phyloP scores from a whole-genome alignment of 768 basidiomycete species.

The Mycena belliarum region DNA sequence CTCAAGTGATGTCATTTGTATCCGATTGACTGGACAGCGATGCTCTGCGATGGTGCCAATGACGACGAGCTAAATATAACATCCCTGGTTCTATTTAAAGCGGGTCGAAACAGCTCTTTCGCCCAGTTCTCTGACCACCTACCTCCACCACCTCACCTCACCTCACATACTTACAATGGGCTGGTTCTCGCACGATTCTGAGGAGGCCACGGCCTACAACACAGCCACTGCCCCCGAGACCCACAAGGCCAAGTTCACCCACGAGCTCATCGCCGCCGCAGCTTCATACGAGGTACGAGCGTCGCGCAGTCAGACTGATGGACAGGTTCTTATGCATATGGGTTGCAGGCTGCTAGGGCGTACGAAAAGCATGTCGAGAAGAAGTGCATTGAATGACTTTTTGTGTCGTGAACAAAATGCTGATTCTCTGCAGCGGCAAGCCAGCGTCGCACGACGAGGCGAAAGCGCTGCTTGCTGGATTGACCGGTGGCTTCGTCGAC shows the following conservation, averaged over 20 bases:
- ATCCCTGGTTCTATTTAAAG: too few relatives aligned
- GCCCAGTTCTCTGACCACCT: neutral
- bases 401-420: neutral
- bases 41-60: too few relatives aligned
- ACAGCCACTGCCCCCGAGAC: neutral
- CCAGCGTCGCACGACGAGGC: slow-evolving; percentile 11
- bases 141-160: neutral
- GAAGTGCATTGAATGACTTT: neutral
- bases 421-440: slow-evolving; percentile 1
- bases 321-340: neutral
- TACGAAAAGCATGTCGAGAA: slow-evolving; percentile 9
- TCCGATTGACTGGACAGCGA: too few relatives aligned
- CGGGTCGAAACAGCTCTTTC: neutral
- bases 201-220: neutral
- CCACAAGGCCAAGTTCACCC: slow-evolving; percentile 7
- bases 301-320: too few relatives aligned
- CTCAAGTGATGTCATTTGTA: too few relatives aligned
- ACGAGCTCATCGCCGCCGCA: slow-evolving; percentile 15
- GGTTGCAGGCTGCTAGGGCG: slow-evolving; percentile 3
- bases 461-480: slow-evolving; percentile 1
- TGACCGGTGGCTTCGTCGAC: slow-evolving; percentile 9
- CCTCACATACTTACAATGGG: neutral
- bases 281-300: slow-evolving; percentile 10
- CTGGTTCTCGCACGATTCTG: slow-evolving; percentile 8
- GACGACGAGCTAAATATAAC: too few relatives aligned